These are phyloP conservation scores for Neurospora africana DNA, from an alignment of 495 filamentous ascomycete species.

Conservation along the genomic window DNA sequence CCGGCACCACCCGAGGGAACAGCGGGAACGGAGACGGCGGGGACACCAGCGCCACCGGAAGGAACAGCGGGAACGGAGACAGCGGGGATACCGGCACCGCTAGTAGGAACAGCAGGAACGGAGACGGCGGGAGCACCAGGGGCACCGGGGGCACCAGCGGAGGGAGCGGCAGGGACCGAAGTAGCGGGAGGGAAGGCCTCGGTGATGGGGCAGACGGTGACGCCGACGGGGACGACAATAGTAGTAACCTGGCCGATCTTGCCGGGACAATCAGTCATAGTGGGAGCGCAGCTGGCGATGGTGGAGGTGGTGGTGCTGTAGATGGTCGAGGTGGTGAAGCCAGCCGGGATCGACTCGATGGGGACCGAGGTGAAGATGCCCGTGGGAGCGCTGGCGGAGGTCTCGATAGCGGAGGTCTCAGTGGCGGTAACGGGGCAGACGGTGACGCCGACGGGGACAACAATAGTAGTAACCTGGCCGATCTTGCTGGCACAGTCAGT, in stretches of 20 bases:
- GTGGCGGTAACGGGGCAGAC: conserved; percentile 34
- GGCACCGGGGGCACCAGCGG: not conserved
- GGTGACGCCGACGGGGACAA: conserved; percentile 29
- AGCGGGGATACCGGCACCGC: not conserved
- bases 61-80: no score
- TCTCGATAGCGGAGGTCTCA: no score
- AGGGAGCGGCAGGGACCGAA: not conserved
- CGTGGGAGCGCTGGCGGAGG: conserved; percentile 6
- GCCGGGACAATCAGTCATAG: conserved; percentile 47
- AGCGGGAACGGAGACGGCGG: no score
- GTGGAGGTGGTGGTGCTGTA: conserved; percentile 46
- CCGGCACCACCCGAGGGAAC: not conserved
- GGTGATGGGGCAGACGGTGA: conserved; percentile 26
- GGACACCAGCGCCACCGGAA: no score
- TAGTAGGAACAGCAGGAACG: not conserved
- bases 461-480: conserved; percentile 28
- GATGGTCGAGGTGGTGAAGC: conserved; percentile 34
- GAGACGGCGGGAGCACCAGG: not conserved
- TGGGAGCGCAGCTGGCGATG: conserved; percentile 45
- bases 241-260: conserved; percentile 31
- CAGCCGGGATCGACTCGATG: conserved; percentile 4
- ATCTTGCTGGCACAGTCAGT: conserved; percentile 37
- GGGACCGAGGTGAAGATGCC: conserved; percentile 4
- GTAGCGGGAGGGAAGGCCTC: conserved; percentile 3
- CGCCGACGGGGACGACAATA: conserved; percentile 25